Evolutionary conservation across 106 monocot genomes (phyloP), one percentile per base, ranked within the genome.

Genomic region (Apostasia ramifera): DNA sequence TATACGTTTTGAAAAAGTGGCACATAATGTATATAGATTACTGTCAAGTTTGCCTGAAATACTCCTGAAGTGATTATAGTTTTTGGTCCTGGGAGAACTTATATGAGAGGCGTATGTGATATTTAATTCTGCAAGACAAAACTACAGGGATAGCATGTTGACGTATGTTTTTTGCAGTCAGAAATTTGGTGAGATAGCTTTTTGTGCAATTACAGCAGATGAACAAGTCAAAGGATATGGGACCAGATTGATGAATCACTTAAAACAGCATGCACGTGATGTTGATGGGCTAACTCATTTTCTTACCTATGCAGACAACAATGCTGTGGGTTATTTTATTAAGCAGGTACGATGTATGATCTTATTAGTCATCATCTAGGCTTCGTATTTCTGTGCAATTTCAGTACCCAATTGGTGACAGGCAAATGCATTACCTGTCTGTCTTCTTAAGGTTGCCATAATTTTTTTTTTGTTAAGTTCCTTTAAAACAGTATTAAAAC

Each of bases 191-290:
- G 98, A 99, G 73, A 99, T 99, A 74, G 98, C 98, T 53, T 99
- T 99, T 66, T 99, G 98, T 81, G 98, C 98, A 56, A 99, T 99
- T 57, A 99, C 93, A 67, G 83, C 93, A 41, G 98, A 90, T 82
- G 98, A 99, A 74, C 98, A 99, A 82, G 93, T 99, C 11, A 93
- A 93, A 82, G 98, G 98, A 44, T 99, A 93, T 75, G 98, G 98
- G 8, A 99, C 98, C 57, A 93, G 98, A 73, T 68, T 99, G 55
- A 99, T 99, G 98, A 99, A 99, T 80, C 93, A 99, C 72, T 79
- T 99, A 53, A 99, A 99, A 74, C 98, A 93, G 50, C 90, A 99
- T 87, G 93, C 93, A 60, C 98, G 93, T 71, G 98, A 99, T 78
- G 85, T 93, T 79, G 98, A 99, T 73, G 98, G 98, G 47, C 81